Conservation (phyloP, 768 basidiomycete species). For the Agrocybe praecox region DNA sequence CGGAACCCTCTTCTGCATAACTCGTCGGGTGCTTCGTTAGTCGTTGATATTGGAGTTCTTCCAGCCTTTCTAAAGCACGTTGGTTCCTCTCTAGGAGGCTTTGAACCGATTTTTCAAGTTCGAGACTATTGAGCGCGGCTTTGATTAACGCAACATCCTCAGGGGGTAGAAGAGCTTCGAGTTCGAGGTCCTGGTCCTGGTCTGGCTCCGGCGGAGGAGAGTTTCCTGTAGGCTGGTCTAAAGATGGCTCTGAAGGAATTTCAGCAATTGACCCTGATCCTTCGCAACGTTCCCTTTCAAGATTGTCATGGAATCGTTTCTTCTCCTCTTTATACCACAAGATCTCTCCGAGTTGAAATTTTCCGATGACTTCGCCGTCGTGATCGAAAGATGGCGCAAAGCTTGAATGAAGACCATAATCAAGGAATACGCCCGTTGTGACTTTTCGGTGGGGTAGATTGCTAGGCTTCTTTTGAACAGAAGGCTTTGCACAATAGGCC, state of each 20-base stretch:
- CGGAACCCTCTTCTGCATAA: slow-evolving; percentile 63
- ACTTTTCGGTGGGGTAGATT: slow-evolving; percentile 54
- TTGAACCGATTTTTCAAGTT: slow-evolving; percentile 70
- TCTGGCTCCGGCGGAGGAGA: slow-evolving; percentile 16
- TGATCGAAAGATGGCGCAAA: slow-evolving; percentile 84
- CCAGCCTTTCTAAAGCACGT: slow-evolving; percentile 62
- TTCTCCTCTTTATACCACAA: slow-evolving; percentile 53
- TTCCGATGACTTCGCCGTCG: slow-evolving; percentile 72
- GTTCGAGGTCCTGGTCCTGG: slow-evolving; percentile 37
- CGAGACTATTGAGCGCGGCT: slow-evolving; percentile 56
- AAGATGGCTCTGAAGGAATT: slow-evolving; percentile 19
- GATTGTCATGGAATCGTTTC: slow-evolving; percentile 28
- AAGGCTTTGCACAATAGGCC: slow-evolving; percentile 52
- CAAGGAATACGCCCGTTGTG: slow-evolving; percentile 69
- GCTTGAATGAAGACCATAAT: slow-evolving; percentile 75
- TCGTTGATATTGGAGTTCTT: slow-evolving; percentile 64
- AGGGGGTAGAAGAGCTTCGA: slow-evolving; percentile 58
- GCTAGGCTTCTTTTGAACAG: slow-evolving; percentile 38
- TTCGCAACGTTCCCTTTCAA: slow-evolving; percentile 28
- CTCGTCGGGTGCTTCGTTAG: slow-evolving; percentile 48
- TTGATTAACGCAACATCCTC: slow-evolving; percentile 63
- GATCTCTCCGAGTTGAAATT: slow-evolving; percentile 59
- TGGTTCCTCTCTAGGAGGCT: slow-evolving; percentile 70
- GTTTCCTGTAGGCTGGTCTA: slow-evolving; percentile 6
- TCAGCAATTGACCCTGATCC: slow-evolving; percentile 29